Evolutionary conservation across 192 early-diverging fungal genomes (phyloP), one percentile per base, ranked within the genome.

Genomic region (Rhizophagus clarus): DNA sequence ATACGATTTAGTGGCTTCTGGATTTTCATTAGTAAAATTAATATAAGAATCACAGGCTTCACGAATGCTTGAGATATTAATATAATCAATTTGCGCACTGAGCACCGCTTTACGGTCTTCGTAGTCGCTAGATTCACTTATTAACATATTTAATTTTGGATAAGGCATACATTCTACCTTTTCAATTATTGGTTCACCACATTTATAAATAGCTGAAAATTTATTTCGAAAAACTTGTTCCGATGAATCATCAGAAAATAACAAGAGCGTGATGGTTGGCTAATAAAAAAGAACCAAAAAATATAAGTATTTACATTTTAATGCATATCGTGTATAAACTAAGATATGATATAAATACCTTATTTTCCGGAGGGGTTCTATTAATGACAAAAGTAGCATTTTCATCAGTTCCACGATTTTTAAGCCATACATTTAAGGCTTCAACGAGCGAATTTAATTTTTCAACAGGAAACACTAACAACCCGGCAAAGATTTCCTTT

Each of bases 401-500:
- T 45, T 12, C 42, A 45, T 45, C 42, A 1, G 42, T 10, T 1
- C 42, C 42, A 12, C 42, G 42, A 12, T 12, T 45, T 12, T 45
- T 45, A 45, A 45, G 42, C 42, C 42, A 45, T 12, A 4, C 0
- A 12, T 45, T 45, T 0, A 11, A 2, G 1, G 42, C 42, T 45
- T 45, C 42, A 10, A 45, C 2, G 9, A 11, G 1, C 2, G 42
- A 45, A 12, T 45, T 11, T 2, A 45, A 12, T 63, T 84, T 66
- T n/a, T 66, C 68, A 20, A 22, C 64, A 24, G 66, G 37, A 51
- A 79, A 84, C 5, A 12, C 12, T 17, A 84, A 29, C 0, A 40
- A 22, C 4, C 80, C 83, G 28, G 34, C 70, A 66, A 75, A 80
- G 8, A 81, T 40, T 32, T 66, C 26, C 26, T 56, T 63, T 40